Evolutionary conservation across 2,329 filamentous ascomycete genomes (phyloP).

Genomic region (Verticillium longisporum): DNA sequence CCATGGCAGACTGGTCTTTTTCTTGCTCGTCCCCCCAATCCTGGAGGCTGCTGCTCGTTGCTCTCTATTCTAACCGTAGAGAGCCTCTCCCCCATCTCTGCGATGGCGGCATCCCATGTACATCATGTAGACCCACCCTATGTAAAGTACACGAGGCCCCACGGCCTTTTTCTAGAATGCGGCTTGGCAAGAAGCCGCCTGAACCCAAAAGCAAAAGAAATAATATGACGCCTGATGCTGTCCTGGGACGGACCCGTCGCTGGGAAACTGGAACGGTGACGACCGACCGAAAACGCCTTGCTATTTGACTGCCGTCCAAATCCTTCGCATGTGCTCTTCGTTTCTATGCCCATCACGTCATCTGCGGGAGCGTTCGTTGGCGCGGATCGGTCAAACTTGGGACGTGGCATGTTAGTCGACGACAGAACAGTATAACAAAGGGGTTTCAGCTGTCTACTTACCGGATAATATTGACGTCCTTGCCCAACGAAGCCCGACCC

Average conservation of each 20-base stretch:
- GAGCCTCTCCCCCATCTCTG: not conserved
- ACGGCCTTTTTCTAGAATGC: not conserved
- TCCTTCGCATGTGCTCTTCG: not conserved
- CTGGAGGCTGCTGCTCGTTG: too few relatives aligned
- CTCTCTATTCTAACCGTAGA: too few relatives aligned
- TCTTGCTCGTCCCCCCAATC: too few relatives aligned
- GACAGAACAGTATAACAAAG: not conserved
- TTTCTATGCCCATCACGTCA: not conserved
- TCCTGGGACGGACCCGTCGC: not conserved
- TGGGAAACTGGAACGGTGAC: not conserved
- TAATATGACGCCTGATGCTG: not conserved
- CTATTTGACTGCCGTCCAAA: not conserved
- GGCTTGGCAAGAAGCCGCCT: not conserved
- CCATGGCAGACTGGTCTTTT: not conserved
- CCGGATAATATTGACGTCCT: conserved; percentile 75
- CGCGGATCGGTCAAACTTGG: conserved; percentile 52
- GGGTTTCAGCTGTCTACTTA: conserved; percentile 23
- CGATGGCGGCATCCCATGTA: not conserved
- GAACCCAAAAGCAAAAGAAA: not conserved
- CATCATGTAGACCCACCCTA: not conserved
- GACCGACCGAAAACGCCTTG: not conserved
- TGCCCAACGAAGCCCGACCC: conserved; percentile 46
- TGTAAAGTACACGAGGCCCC: not conserved
- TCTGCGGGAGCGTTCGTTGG: conserved; percentile 37
- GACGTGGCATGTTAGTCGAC: conserved; percentile 13